phyloP scores from a whole-genome alignment of 139 green algal species.

The Chlorella sorokiniana region DNA sequence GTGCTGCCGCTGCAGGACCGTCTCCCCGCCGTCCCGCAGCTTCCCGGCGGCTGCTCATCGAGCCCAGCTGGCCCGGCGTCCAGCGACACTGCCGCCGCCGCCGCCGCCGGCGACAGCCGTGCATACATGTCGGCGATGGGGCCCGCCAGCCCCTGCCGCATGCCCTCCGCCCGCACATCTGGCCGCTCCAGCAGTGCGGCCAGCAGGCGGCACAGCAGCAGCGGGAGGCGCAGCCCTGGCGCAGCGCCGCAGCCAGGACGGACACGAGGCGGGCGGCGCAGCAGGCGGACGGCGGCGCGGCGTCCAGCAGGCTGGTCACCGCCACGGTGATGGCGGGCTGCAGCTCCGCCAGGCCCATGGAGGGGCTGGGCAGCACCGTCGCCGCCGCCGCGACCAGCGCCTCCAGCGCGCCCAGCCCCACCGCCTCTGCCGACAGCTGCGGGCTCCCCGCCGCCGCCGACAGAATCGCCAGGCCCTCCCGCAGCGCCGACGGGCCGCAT shows the following conservation, averaged over 20 bases:
- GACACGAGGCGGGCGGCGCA: conserved; percentile 11
- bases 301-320: conserved; percentile 32
- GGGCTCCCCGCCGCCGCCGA: conserved; percentile 5
- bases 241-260: conserved; percentile 22
- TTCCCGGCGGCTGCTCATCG: too few species aligned
- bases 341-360: conserved; percentile 42
- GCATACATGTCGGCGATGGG: conserved; percentile 23
- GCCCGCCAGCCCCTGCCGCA: conserved; percentile 23
- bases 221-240: conserved; percentile 38
- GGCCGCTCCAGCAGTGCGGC: conserved; percentile 36
- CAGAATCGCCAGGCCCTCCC: conserved; percentile 39
- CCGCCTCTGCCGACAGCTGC: not conserved
- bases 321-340: conserved; percentile 26
- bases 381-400: conserved; percentile 35
- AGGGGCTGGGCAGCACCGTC: conserved; percentile 25
- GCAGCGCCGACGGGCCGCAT: conserved; percentile 17
- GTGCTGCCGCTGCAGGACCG: conserved; percentile 31
- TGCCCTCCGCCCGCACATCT: conserved; percentile 36
- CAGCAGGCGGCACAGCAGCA: conserved; percentile 38
- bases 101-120: conserved; percentile 1
- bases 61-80: too few species aligned
- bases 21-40: too few species aligned
- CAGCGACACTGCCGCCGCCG: conserved; percentile 1
- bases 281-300: not conserved
- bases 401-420: conserved; percentile 28